Evolutionary conservation across 2,329 filamentous ascomycete genomes (phyloP).

Genomic region (Aspergillus quadricinctus): DNA sequence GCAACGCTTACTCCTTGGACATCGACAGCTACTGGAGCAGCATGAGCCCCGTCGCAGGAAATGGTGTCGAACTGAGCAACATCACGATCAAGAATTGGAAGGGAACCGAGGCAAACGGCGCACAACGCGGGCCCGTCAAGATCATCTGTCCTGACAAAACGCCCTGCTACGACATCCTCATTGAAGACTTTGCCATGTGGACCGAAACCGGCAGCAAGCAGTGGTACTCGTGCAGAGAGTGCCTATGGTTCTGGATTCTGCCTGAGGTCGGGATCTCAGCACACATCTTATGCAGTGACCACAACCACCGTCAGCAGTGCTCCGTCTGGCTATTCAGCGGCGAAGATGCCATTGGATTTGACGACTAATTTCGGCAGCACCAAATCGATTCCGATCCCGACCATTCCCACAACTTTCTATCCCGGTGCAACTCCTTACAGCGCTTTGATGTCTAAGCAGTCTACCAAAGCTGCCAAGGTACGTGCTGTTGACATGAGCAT

Average conservation of each 20-base stretch:
- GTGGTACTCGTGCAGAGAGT: constrained; percentile 44
- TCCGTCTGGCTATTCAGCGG: constrained; percentile 25
- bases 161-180: constrained; percentile 51
- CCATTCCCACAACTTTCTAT: constrained; percentile 12
- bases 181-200: constrained; percentile 50
- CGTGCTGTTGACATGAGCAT: neutral
- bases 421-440: neutral
- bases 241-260: constrained; percentile 49
- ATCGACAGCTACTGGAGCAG: constrained; percentile 53
- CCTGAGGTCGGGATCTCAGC: constrained; percentile 26
- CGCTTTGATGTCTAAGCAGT: neutral
- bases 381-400: constrained; percentile 19
- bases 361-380: constrained; percentile 21
- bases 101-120: constrained; percentile 48
- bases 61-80: constrained; percentile 51
- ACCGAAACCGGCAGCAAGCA: constrained; percentile 25
- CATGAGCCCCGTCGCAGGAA: constrained; percentile 39
- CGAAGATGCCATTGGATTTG: constrained; percentile 24
- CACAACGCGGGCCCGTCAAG: constrained; percentile 50
- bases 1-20: constrained; percentile 56
- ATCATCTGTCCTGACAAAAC: constrained; percentile 48
- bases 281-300: constrained; percentile 16
- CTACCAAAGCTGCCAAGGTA: neutral
- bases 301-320: constrained; percentile 21
- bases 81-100: constrained; percentile 55